Conservation (phyloP, 306 rosid species). For the Quercus aquifolioides region DNA sequence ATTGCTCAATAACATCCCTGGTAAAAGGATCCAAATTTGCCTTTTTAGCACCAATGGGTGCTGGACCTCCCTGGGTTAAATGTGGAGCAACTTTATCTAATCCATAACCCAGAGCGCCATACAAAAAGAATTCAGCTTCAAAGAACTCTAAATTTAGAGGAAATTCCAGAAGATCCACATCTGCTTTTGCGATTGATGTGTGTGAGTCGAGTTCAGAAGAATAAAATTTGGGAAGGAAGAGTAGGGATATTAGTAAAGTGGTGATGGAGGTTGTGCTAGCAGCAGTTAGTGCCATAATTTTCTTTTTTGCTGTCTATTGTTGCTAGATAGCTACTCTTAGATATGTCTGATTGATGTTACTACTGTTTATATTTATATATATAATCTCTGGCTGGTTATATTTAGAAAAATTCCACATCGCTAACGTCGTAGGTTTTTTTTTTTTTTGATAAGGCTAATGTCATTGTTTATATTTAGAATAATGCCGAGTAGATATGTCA, state of each 20-base stretch:
- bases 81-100: constrained; percentile 49
- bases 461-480: too few species aligned
- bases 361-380: background rate
- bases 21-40: constrained; percentile 33
- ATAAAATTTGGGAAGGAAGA: constrained; percentile 15
- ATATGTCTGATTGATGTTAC: too few species aligned
- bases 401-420: too few species aligned
- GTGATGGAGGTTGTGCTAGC: background rate
- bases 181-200: constrained; percentile 1
- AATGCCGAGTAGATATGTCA: too few species aligned
- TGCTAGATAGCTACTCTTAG: background rate
- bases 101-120: constrained; percentile 55
- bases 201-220: background rate
- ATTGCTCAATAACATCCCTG: constrained; percentile 45
- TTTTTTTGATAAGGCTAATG: too few species aligned
- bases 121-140: constrained; percentile 71
- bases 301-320: background rate
- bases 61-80: constrained; percentile 48
- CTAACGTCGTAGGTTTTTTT: too few species aligned
- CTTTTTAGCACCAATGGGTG: constrained; percentile 52
- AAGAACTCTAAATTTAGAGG: constrained; percentile 65
- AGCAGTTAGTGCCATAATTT: constrained; percentile 12
- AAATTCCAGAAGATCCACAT: constrained; percentile 49
- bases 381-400: background rate
- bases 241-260: constrained; percentile 9